These are phyloP conservation scores for Leccinum uliginosum DNA, from an alignment of 768 basidiomycete genomes.

Conservation along the genomic window DNA sequence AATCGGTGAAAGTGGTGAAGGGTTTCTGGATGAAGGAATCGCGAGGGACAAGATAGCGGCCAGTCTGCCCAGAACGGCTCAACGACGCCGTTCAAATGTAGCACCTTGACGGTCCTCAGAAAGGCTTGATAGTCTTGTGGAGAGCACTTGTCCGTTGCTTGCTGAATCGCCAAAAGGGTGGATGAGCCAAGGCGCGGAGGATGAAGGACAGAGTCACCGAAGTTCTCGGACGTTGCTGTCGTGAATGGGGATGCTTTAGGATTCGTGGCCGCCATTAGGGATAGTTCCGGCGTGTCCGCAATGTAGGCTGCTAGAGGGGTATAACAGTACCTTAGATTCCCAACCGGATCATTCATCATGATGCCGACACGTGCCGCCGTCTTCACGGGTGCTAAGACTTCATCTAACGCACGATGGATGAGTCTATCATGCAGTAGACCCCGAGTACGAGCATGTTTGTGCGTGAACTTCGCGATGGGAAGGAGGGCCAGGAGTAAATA, in stretches of 20 bases:
- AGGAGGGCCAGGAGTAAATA: constrained; percentile 17
- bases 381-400: constrained; percentile 29
- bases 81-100: constrained; percentile 1
- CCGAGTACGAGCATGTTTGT: background rate
- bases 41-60: constrained; percentile 29
- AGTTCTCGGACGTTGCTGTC: constrained; percentile 27
- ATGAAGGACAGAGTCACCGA: constrained; percentile 13
- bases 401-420: constrained; percentile 22
- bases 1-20: background rate
- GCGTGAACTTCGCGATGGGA: constrained; percentile 15
- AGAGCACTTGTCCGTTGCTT: background rate
- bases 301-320: constrained; percentile 30
- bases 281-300: constrained; percentile 31
- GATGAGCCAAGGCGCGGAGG: background rate
- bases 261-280: constrained; percentile 21
- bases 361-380: constrained; percentile 24
- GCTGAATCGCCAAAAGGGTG: background rate
- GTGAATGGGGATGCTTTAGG: constrained; percentile 32
- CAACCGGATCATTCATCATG: constrained; percentile 27
- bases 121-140: constrained; percentile 12
- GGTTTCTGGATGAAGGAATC: constrained; percentile 30
- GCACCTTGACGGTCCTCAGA: background rate
- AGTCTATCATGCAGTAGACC: constrained; percentile 24
- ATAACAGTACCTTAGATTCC: constrained; percentile 18
- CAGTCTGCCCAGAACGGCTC: constrained; percentile 30